phyloP scores from a whole-genome alignment of 768 basidiomycete genomes.

The Rhodosporidiobolus sp. region DNA sequence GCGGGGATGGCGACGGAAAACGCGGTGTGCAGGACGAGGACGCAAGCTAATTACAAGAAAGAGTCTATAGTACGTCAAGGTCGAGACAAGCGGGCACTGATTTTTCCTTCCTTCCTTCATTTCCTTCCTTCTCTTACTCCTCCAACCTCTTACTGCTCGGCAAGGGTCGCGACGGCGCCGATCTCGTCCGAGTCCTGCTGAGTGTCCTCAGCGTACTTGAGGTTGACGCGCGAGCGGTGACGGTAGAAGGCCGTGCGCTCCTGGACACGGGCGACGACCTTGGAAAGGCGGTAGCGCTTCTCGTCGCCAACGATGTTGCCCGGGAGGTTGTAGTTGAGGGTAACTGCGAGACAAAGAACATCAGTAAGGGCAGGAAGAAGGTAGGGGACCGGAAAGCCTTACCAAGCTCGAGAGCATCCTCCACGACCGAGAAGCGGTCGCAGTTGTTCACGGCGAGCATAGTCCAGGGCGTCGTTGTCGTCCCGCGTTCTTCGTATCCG shows the following conservation, averaged over 20 bases:
- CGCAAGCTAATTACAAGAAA: too few species aligned
- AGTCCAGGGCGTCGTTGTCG: slow-evolving; percentile 65
- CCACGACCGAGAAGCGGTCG: slow-evolving; percentile 48
- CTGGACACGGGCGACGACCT: slow-evolving; percentile 32
- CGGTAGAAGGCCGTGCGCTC: slow-evolving; percentile 33
- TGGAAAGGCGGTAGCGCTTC: slow-evolving; percentile 28
- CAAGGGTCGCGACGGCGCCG: slow-evolving; percentile 5
- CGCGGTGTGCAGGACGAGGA: too few species aligned
- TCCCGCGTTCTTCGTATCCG: slow-evolving; percentile 51
- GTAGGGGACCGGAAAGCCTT: slow-evolving; percentile 37
- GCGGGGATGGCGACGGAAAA: too few species aligned
- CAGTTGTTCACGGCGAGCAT: slow-evolving; percentile 51
- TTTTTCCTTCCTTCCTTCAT: too few species aligned
- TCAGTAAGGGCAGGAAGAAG: background rate
- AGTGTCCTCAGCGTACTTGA: slow-evolving; percentile 27
- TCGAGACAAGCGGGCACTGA: too few species aligned
- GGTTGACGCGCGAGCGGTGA: background rate
- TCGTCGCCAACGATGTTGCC: slow-evolving; percentile 32
- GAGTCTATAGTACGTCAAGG: too few species aligned
- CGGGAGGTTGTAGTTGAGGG: slow-evolving; percentile 19
- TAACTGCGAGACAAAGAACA: background rate
- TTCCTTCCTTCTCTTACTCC: too few species aligned
- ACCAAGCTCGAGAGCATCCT: slow-evolving; percentile 47
- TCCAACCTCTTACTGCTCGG: slow-evolving; percentile 3
- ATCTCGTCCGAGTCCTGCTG: slow-evolving; percentile 29